Percentiles rank a stretch among this genome's conserved stretches.
These are phyloP conservation scores for Lachnellula arida DNA, from an alignment of 2,329 filamentous ascomycete genomes.

Conservation along the genomic window DNA sequence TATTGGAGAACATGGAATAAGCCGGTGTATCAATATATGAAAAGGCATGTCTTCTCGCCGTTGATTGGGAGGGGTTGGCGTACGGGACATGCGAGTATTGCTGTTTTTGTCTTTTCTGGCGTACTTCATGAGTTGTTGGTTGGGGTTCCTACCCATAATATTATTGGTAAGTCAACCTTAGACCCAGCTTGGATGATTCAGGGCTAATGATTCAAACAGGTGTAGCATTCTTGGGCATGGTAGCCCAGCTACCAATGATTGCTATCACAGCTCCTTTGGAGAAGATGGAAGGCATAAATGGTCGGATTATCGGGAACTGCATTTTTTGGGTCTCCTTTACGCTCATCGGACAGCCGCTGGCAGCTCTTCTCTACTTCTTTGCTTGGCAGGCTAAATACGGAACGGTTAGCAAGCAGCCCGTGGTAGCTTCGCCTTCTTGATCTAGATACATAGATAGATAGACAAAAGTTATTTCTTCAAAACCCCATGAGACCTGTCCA, in stretches of 20 bases:
- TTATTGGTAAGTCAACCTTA: conserved; percentile 59
- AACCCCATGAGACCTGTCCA: no score
- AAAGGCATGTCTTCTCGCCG: conserved; percentile 85
- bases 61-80: conserved; percentile 80
- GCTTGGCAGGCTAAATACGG: conserved; percentile 98
- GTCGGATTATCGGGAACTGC: conserved; percentile 80
- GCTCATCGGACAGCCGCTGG: conserved; percentile 89
- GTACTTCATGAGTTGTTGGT: conserved; percentile 89
- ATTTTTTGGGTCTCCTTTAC: conserved; percentile 98
- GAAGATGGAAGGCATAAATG: conserved; percentile 69
- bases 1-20: conserved; percentile 99
- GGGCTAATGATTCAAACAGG: conserved; percentile 45
- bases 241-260: conserved; percentile 87
- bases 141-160: conserved; percentile 89
- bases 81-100: conserved; percentile 62
- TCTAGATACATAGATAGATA: not conserved
- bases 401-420: conserved; percentile 52
- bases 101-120: conserved; percentile 85
- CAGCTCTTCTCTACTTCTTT: conserved; percentile 91
- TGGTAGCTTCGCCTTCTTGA: conserved; percentile 4
- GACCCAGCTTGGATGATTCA: not conserved
- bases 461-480: no score
- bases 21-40: conserved; percentile 95
- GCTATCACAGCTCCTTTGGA: conserved; percentile 73
- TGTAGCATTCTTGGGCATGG: conserved; percentile 91